Base-by-base conservation (phyloP, 2,329 filamentous ascomycete genomes). In the Metarhizium robertsii region DNA sequence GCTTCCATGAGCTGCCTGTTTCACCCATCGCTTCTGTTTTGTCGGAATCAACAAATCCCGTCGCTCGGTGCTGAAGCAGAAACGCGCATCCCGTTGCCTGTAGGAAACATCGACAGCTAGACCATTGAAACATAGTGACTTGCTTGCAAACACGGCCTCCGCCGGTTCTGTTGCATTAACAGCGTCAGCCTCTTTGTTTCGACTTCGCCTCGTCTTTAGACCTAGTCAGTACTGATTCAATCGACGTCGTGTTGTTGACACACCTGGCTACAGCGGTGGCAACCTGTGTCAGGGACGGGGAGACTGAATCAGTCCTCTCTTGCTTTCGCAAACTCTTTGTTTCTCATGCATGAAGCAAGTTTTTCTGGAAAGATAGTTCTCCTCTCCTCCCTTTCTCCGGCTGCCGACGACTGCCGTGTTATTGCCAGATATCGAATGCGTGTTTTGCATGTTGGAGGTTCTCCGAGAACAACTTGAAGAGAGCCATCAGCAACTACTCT, bases 81-180 rank as follows among this genome's bases (percentile, higher is more conserved):
- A 48, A 48, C 20, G 20, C 14, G 20, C 20, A 48, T 6, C 45
- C 20, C 14, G 10, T 30, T 29, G 25, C 25, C 25, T 25, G 25
- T 25, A 25, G 50, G 45, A 56, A 56, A 53, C 54, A 38, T 5
- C 50, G 16, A 34, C 46, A 30, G 20, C 29, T 40, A 11, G 16
- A 25, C 16, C 18, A 45, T 45, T 45, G 16, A 25, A 6, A 18
- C n/a, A 43, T 5, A 45, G 45, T 29, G 7, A 16, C 20, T 48
- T 29, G 10, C 45, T n/a, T 14, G 45, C 20, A 46, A 25, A 46
- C 43, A 46, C 7, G n/a, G 25, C 54, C 43, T 55, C 46, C 54
- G 53, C 54, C 50, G 46, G 50, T 50, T 53, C 54, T 53, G 54
- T 53, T 56, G 51, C 54, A 56, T 36, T 45, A 50, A 46, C 54